These are phyloP conservation scores for Hypoxylon crocopeplum DNA, from an alignment of 495 filamentous ascomycete genomes.

Conservation along the genomic window DNA sequence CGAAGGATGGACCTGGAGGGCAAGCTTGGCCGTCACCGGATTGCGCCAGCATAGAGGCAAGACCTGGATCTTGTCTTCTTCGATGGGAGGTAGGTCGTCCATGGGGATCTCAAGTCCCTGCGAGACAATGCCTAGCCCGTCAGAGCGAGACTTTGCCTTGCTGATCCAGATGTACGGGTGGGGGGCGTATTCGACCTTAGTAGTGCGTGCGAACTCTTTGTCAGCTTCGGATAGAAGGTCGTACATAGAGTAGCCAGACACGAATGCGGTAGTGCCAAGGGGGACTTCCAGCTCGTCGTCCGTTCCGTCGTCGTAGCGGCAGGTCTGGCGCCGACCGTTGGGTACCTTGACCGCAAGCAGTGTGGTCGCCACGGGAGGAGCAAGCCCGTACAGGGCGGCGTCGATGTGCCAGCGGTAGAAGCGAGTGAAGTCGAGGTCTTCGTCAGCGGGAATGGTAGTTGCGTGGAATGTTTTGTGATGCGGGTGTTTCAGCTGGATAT, in stretches of 20 bases:
- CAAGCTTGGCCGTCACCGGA: conserved; percentile 67
- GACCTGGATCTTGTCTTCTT: conserved; percentile 68
- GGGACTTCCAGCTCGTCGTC: conserved; percentile 72
- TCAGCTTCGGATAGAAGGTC: conserved; percentile 66
- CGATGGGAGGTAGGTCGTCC: conserved; percentile 66
- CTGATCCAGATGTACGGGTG: conserved; percentile 84
- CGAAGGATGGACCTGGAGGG: conserved; percentile 74
- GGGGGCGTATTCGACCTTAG: conserved; percentile 74
- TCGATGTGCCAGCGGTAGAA: conserved; percentile 85
- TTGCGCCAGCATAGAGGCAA: conserved; percentile 78
- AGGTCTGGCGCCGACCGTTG: conserved; percentile 65
- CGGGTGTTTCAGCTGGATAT: conserved; percentile 72
- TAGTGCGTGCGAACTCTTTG: conserved; percentile 67
- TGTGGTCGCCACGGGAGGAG: conserved; percentile 72
- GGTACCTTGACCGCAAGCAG: conserved; percentile 73
- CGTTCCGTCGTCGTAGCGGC: conserved; percentile 74
- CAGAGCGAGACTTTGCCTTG: conserved; percentile 65
- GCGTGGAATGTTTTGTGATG: conserved; percentile 79
- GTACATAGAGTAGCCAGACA: conserved; percentile 70
- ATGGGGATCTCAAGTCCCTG: conserved; percentile 64
- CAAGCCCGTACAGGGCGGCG: conserved; percentile 74
- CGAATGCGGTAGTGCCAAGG: conserved; percentile 78
- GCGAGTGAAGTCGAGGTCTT: conserved; percentile 71
- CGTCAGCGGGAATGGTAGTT: conserved; percentile 63
- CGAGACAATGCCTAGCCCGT: conserved; percentile 70